Percentiles rank a stretch among this genome's conserved stretches.
Evolutionary conservation across 257 asterid species (phyloP).

Genomic region (Nicotiana otophora): DNA sequence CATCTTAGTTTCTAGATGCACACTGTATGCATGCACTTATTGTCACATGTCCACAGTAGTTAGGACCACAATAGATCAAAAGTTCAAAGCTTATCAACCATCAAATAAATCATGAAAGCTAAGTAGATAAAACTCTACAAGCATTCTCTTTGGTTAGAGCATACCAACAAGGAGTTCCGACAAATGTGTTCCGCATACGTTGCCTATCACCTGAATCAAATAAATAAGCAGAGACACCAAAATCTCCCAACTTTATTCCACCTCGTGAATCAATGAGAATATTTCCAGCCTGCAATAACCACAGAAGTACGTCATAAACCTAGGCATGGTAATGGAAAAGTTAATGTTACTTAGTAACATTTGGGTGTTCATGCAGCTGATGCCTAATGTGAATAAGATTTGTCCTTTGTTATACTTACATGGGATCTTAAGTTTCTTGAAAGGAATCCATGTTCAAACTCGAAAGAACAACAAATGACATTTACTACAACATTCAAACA

Average conservation of each 20-base stretch:
- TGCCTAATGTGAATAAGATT: not conserved
- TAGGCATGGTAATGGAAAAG: not conserved
- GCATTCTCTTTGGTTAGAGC: conserved; percentile 15
- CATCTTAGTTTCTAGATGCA: not conserved
- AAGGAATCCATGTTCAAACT: not conserved
- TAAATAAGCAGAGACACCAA: conserved; percentile 97
- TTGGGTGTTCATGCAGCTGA: not conserved
- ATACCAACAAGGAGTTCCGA: conserved; percentile 99
- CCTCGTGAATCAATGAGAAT: conserved; percentile 83
- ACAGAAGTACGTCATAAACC: not conserved
- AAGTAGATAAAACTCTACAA: not conserved
- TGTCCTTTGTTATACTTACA: not conserved
- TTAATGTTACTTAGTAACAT: not conserved
- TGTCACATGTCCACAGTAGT: not conserved
- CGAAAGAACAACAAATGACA: not conserved
- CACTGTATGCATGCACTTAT: not conserved
- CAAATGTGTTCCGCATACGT: conserved; percentile 91
- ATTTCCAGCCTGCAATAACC: conserved; percentile 73
- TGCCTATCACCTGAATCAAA: conserved; percentile 96
- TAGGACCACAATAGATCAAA: not conserved
- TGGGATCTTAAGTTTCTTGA: not conserved
- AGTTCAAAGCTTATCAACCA: not conserved
- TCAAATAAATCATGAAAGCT: conserved; percentile 4
- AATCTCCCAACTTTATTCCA: conserved; percentile 90
- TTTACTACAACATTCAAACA: not conserved